Base-by-base conservation (phyloP, 768 basidiomycete genomes). In the Amanita pseudoporphyria region DNA sequence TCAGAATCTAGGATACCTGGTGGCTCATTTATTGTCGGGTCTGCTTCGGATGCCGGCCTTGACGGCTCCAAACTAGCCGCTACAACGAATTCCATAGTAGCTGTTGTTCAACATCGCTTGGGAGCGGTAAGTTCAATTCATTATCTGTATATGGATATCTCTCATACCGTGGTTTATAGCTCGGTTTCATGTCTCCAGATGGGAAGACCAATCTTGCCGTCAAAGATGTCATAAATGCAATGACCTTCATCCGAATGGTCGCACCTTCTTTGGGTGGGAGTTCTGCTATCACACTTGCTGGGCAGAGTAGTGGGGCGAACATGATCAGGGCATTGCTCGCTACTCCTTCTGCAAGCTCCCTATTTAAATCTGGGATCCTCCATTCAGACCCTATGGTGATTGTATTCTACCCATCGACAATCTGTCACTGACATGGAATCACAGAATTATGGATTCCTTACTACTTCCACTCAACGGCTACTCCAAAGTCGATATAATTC, bases 331-430 rank as follows among this genome's bases (percentile, higher is more conserved):
- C 87, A 1, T 68, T 94, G 42, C 73, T 93, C 35, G 86, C 82
- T 10, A 70, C 71, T 2, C 86, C 90, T 2, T 78, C 81, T 2
- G 89, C 82, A 0, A 72, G 77, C 18, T 70, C 76, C 1, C 69
- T 91, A 44, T 94, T 94, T 71, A 70, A 74, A 51, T 83, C 77
- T 45, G 87, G 82, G 0, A 89, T 91, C 51, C 60, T 93, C 16
- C 89, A 94, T 47, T 91, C 88, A 0, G 92, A 93, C 58, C 86
- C 91, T 2, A 87, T 93, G 79, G 87, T 84, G 57, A 51, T 74
- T 58, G 18, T 26, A 31, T 28, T 33, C 49, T 6, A 26, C 40
- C 30, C 19, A 9, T 35, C 21, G 14, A 10, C 5, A 32, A 22
- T 16, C 26, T 10, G 5, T 5, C 21, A 13, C 10, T 45, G 6